Evolutionary conservation across 2,329 filamentous ascomycete species (phyloP), one percentile per base, ranked within the genome.

Genomic region (Aurifilum marmelostoma): DNA sequence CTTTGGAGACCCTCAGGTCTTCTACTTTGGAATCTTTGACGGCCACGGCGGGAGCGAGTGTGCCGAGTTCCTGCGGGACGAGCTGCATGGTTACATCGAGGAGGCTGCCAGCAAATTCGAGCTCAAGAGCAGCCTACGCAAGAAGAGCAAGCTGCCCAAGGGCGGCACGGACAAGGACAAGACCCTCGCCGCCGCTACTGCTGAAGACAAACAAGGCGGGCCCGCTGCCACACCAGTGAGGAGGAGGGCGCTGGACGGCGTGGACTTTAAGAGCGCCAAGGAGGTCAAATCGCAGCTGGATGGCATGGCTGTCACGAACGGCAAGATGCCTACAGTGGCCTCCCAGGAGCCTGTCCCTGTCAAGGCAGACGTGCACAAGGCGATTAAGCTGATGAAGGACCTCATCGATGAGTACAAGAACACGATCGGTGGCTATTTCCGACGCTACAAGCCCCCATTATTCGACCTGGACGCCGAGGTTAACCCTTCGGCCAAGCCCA

Each of bases 1-100:
- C 1, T 92, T 88, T 72, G 95, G 95, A 2, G 95, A 98, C 76
- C 95, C 95, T 1, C 95, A 98, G 77, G 91, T 98, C 43, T 99
- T 99, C 80, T 99, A 98, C 79, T 99, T 97, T 84, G 94, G 88
- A 1, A 90, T 98, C 1, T 99, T 98, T 76, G 96, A 99, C 79
- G 96, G 96, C 2, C 96, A 99, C 81, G 96, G 96, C 12, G 96
- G 96, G 27, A 87, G 84, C 27, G 92, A 97, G 78, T 98, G 96
- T 79, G 94, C 93, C 70, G 89, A 91, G 24, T 98, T 97, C 74
- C 80, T 98, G 73, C 87, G 90, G 69, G 92, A 97, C 70, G 88
- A 92, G 76, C 82, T 99, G 70, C 96, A 97, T 78, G 88, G 88
- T 12, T 98, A 97, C 77, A 89, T 99, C 47, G 95, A 99, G 79